Evolutionary conservation across 495 filamentous ascomycete species (phyloP).

Genomic region (Penicillium turbatum): DNA sequence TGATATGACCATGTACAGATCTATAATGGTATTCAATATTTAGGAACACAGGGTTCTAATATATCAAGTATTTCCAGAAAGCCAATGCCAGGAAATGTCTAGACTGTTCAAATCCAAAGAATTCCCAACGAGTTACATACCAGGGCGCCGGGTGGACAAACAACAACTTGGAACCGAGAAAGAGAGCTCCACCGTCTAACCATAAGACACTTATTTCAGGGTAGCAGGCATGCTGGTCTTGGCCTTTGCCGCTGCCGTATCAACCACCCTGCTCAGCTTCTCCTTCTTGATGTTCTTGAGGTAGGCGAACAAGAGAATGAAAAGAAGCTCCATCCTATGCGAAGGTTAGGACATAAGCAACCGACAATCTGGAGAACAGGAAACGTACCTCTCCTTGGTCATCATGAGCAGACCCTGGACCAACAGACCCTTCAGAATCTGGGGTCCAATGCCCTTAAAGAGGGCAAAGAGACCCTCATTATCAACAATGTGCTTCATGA

Average conservation of each 20-base stretch:
- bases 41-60: conserved; percentile 3
- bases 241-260: conserved; percentile 35
- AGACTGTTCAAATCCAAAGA: conserved; percentile 13
- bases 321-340: conserved; percentile 79
- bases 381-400: conserved; percentile 89
- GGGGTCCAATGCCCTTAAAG: conserved; percentile 96
- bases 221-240: conserved; percentile 44
- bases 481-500: conserved; percentile 88
- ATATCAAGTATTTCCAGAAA: not conserved
- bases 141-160: conserved; percentile 23
- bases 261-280: conserved; percentile 65
- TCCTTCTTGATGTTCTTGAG: conserved; percentile 64
- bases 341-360: conserved; percentile 21
- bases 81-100: conserved; percentile 12
- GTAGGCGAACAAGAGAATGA: conserved; percentile 82
- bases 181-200: not conserved
- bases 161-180: conserved; percentile 13
- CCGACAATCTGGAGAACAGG: not conserved
- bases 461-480: conserved; percentile 78
- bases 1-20: conserved; percentile 2
- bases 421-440: conserved; percentile 86
- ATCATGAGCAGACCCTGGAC: conserved; percentile 98
- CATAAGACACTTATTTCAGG: conserved; percentile 35
- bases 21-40: conserved; percentile 1
- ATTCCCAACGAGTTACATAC: conserved; percentile 13